Evolutionary conservation across 768 basidiomycete genomes (phyloP).

Genomic region (Pleurotus djamor): DNA sequence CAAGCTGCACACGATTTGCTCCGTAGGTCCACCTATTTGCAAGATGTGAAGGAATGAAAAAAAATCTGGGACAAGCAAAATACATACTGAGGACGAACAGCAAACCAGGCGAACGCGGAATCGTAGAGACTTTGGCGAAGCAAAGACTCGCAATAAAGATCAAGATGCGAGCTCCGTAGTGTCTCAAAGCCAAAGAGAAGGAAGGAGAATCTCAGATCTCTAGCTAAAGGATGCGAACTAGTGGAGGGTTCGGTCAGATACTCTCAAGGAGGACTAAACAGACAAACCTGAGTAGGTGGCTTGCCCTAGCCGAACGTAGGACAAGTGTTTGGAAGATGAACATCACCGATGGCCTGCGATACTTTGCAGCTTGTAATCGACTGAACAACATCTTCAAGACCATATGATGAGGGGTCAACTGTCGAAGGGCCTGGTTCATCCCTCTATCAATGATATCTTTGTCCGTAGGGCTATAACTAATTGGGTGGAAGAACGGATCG

Average conservation of each 20-base stretch:
- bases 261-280: neutral
- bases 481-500: conserved; percentile 85
- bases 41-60: neutral
- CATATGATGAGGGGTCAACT: conserved; percentile 81
- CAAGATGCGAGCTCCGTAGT: conserved; percentile 83
- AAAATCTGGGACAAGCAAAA: neutral
- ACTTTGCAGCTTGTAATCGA: conserved; percentile 90
- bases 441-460: conserved; percentile 79
- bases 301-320: conserved; percentile 71
- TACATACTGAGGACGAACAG: conserved; percentile 86
- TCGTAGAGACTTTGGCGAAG: conserved; percentile 76
- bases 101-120: conserved; percentile 90
- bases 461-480: conserved; percentile 89
- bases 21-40: conserved; percentile 87
- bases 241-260: conserved; percentile 5
- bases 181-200: conserved; percentile 93
- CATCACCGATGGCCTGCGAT: conserved; percentile 83
- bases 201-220: conserved; percentile 89
- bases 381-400: conserved; percentile 89
- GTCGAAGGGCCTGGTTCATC: conserved; percentile 62
- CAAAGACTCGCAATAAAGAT: conserved; percentile 74
- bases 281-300: conserved; percentile 71
- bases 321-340: conserved; percentile 83
- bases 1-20: conserved; percentile 88
- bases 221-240: conserved; percentile 90